These are phyloP conservation scores for Malbranchea zuffiana DNA, from an alignment of 2,329 filamentous ascomycete genomes.

Conservation along the genomic window DNA sequence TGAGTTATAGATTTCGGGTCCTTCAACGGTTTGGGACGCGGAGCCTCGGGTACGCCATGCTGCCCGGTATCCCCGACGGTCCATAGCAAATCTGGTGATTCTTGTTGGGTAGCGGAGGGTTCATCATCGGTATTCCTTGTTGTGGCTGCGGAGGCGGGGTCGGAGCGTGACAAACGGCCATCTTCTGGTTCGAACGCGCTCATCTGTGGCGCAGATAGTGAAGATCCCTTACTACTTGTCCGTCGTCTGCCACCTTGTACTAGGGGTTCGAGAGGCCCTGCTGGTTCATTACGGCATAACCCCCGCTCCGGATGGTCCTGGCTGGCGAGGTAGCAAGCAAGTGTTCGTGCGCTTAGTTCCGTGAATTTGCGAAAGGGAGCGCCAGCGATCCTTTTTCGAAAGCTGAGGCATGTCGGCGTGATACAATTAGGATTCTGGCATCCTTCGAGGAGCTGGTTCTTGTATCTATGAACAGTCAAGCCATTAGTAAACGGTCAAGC, in stretches of 20 bases:
- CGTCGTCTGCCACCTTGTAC: not conserved
- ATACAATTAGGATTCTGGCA: slow-evolving; percentile 59
- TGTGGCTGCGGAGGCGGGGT: too few relatives aligned
- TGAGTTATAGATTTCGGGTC: slow-evolving; percentile 54
- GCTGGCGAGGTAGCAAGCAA: slow-evolving; percentile 70
- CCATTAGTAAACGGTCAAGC: too few relatives aligned
- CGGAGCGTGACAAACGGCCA: too few relatives aligned
- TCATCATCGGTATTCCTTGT: too few relatives aligned
- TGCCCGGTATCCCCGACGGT: too few relatives aligned
- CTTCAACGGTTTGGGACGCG: slow-evolving; percentile 29
- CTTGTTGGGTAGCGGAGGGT: too few relatives aligned
- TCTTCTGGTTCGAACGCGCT: too few relatives aligned
- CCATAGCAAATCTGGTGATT: too few relatives aligned
- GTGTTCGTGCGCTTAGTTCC: slow-evolving; percentile 65
- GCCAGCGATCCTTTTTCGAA: slow-evolving; percentile 55
- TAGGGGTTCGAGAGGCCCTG: slow-evolving; percentile 7
- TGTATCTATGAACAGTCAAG: slow-evolving; percentile 47
- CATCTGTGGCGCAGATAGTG: too few relatives aligned
- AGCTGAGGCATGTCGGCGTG: slow-evolving; percentile 71
- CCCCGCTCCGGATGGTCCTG: slow-evolving; percentile 63
- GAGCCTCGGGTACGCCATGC: not conserved
- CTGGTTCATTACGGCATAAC: slow-evolving; percentile 48
- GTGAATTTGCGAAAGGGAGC: slow-evolving; percentile 68
- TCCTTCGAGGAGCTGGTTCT: slow-evolving; percentile 70
- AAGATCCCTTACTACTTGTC: too few relatives aligned